A percentile compares a stretch with the other conserved stretches of the same genome.
These are phyloP conservation scores for Candida maris DNA, from an alignment of 805 yeast genomes.

Conservation along the genomic window DNA sequence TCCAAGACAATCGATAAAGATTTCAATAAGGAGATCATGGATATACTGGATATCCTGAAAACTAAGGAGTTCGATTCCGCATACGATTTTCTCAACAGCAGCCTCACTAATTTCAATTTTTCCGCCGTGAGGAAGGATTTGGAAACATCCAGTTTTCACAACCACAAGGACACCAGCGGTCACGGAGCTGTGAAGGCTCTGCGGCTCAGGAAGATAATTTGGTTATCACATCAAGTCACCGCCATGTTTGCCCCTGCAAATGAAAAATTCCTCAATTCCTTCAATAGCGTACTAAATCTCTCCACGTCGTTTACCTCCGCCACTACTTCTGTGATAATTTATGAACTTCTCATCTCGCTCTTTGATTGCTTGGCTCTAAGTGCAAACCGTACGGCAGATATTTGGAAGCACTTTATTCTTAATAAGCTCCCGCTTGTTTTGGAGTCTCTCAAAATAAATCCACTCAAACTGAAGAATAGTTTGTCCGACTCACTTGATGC, in stretches of 20 bases:
- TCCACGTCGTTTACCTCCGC: constrained; percentile 28
- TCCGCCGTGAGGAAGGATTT: constrained; percentile 20
- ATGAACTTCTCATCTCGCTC: constrained; percentile 25
- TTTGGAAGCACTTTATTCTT: constrained; percentile 28
- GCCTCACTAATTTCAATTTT: constrained; percentile 15
- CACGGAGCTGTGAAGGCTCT: constrained; percentile 20
- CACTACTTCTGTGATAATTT: constrained; percentile 27
- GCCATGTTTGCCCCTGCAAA: constrained; percentile 21
- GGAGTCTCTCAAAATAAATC: constrained; percentile 28
- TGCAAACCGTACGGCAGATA: constrained; percentile 13
- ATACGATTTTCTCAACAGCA: constrained; percentile 14
- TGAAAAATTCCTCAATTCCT: constrained; percentile 25
- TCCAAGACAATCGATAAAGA: constrained; percentile 13
- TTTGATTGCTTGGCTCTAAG: constrained; percentile 28
- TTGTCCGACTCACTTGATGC: constrained; percentile 21
- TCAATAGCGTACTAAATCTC: constrained; percentile 28
- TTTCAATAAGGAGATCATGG: constrained; percentile 15
- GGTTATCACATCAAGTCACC: constrained; percentile 30
- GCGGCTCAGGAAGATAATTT: constrained; percentile 27
- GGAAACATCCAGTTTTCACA: constrained; percentile 8
- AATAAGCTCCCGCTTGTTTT: constrained; percentile 25
- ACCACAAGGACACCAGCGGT: constrained; percentile 9
- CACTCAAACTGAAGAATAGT: constrained; percentile 24
- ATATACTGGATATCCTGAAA: constrained; percentile 15
- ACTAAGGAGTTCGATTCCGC: constrained; percentile 12